Percentiles rank a stretch among this genome's conserved stretches.
phyloP scores from a whole-genome alignment of 148 eudicot species.

The Chenopodium album region DNA sequence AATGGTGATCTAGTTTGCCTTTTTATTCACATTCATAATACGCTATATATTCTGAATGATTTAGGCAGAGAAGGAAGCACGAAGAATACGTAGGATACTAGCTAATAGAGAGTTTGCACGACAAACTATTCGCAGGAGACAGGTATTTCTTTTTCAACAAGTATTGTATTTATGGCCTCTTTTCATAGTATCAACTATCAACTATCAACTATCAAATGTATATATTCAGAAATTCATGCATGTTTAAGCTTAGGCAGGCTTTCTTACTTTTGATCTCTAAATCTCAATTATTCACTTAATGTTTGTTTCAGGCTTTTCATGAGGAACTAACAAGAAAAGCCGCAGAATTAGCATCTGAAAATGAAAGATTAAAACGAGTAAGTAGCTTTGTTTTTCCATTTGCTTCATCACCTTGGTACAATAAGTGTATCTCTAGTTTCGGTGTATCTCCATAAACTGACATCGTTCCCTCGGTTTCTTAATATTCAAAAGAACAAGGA shows the following conservation, averaged over 20 bases:
- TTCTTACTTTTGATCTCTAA: background rate
- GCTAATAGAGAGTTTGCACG: constrained; percentile 92
- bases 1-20: background rate
- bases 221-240: background rate
- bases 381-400: background rate
- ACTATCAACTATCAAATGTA: background rate
- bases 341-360: constrained; percentile 50
- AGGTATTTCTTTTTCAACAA: constrained; percentile 37
- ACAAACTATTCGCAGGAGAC: constrained; percentile 80
- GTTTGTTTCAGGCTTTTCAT: constrained; percentile 45
- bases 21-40: background rate
- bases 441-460: background rate
- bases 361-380: constrained; percentile 65
- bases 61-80: constrained; percentile 71
- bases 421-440: background rate
- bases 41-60: background rate
- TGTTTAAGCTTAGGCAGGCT: background rate
- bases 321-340: constrained; percentile 65
- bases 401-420: background rate
- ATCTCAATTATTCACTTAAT: too few relatives aligned
- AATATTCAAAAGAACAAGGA: constrained; percentile 48
- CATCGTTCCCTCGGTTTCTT: background rate
- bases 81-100: constrained; percentile 60
- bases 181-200: background rate
- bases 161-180: background rate